These are phyloP conservation scores for Lagerstroemia speciosa DNA, from an alignment of 345 rosid species.

Conservation along the genomic window DNA sequence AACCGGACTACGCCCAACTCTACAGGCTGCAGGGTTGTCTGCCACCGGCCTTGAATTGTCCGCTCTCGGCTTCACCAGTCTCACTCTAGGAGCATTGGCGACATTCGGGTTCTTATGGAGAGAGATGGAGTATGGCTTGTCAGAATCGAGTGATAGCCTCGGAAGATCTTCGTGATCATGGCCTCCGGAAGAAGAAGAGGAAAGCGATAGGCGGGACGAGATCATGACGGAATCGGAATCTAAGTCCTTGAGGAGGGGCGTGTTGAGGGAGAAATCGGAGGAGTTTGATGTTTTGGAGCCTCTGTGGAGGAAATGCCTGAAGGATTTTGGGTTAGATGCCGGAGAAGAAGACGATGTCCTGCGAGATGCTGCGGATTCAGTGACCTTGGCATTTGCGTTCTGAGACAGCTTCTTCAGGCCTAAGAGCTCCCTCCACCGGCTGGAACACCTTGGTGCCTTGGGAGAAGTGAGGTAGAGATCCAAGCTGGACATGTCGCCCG, in stretches of 20 bases:
- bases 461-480: conserved; percentile 56
- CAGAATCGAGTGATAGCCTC: conserved; percentile 72
- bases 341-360: conserved; percentile 22
- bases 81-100: conserved; percentile 53
- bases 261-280: conserved; percentile 37
- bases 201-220: conserved; percentile 74
- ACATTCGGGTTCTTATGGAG: conserved; percentile 51
- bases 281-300: conserved; percentile 42
- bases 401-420: conserved; percentile 62
- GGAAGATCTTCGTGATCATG: conserved; percentile 86
- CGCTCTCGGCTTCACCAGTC: conserved; percentile 49
- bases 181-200: conserved; percentile 71
- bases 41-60: conserved; percentile 11
- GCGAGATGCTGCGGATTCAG: conserved; percentile 1
- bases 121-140: conserved; percentile 48
- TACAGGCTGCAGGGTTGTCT: conserved; percentile 15
- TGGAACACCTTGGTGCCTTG: conserved; percentile 77
- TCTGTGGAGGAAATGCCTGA: conserved; percentile 59
- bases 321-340: conserved; percentile 32
- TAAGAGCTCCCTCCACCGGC: conserved; percentile 81
- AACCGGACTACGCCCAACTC: conserved; percentile 57
- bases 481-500: conserved; percentile 28
- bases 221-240: conserved; percentile 46
- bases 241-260: conserved; percentile 62
- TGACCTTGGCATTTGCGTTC: conserved; percentile 20